Percentiles rank a stretch among this genome's conserved stretches.
Evolutionary conservation across 1,139 yeast genomes (phyloP).

Genomic region (Kodamaea anthophila): DNA sequence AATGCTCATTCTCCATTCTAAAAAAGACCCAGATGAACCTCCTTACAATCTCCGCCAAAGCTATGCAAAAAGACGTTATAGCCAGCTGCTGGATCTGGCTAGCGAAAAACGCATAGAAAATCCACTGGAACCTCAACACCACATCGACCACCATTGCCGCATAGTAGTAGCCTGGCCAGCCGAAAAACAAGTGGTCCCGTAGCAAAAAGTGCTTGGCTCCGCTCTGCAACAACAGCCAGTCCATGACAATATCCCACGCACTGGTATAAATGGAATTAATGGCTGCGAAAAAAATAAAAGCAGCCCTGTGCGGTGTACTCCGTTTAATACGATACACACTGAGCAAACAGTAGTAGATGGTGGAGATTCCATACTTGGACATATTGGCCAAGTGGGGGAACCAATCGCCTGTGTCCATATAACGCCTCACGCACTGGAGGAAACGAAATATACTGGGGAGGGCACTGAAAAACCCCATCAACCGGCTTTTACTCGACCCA

Average conservation of each 20-base stretch:
- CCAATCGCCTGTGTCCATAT: constrained; percentile 87
- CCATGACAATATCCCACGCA: constrained; percentile 91
- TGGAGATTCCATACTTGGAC: constrained; percentile 62
- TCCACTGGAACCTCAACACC: constrained; percentile 80
- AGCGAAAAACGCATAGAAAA: constrained; percentile 71
- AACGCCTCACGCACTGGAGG: constrained; percentile 87
- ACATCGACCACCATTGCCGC: constrained; percentile 68
- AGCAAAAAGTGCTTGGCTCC: constrained; percentile 54
- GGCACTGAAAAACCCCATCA: constrained; percentile 78
- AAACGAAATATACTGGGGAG: constrained; percentile 89
- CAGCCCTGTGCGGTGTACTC: constrained; percentile 37
- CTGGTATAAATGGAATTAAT: constrained; percentile 66
- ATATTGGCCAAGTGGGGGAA: constrained; percentile 97
- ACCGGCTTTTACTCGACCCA: constrained; percentile 70
- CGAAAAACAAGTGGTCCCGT: constrained; percentile 66
- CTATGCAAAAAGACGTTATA: constrained; percentile 77
- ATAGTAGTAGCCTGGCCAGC: constrained; percentile 58
- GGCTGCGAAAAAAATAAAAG: constrained; percentile 68
- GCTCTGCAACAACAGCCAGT: constrained; percentile 81
- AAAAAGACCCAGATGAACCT: constrained; percentile 85
- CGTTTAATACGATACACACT: constrained; percentile 72
- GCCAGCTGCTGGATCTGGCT: constrained; percentile 83
- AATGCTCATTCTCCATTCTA: constrained; percentile 94
- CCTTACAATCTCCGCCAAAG: constrained; percentile 72
- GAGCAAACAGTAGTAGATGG: constrained; percentile 65